Percentiles rank a stretch among this genome's conserved stretches.
phyloP scores from a whole-genome alignment of 345 rosid species.

The Turnera subulata region DNA sequence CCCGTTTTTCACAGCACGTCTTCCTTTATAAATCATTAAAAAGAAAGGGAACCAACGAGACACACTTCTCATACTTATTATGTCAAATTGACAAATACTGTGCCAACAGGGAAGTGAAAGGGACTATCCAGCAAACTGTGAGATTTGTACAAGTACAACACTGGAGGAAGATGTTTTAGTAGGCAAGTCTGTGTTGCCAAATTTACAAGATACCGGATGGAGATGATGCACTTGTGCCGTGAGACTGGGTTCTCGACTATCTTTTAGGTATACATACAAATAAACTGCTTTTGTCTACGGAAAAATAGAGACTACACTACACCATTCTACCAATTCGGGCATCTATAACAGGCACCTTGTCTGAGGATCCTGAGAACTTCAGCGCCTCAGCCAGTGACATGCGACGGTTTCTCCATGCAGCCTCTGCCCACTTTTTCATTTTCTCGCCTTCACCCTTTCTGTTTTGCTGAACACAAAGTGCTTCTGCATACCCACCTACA shows the following conservation, averaged over 20 bases:
- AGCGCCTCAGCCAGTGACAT: conserved; percentile 58
- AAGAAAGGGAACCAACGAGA: not conserved
- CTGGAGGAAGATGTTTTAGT: not conserved
- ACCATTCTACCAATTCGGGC: conserved; percentile 51
- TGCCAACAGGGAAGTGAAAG: not conserved
- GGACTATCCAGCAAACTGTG: not conserved
- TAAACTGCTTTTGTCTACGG: not conserved
- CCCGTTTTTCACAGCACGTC: too few species aligned
- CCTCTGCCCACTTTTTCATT: conserved; percentile 77
- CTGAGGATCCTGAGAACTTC: conserved; percentile 32
- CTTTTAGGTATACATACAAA: not conserved
- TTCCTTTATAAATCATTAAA: too few species aligned
- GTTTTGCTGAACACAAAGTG: conserved; percentile 63
- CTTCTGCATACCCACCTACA: conserved; percentile 70
- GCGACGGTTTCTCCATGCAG: conserved; percentile 64
- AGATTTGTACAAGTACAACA: not conserved
- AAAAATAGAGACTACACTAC: conserved; percentile 8
- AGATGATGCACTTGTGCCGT: not conserved
- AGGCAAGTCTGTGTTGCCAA: not conserved
- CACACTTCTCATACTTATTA: not conserved
- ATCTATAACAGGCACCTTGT: conserved; percentile 51
- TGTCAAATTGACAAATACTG: not conserved
- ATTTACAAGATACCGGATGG: not conserved
- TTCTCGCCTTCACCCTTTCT: conserved; percentile 75
- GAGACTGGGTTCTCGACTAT: too few species aligned